These are phyloP conservation scores for Westerdykella ornata DNA, from an alignment of 2,329 filamentous ascomycete species.

Conservation along the genomic window DNA sequence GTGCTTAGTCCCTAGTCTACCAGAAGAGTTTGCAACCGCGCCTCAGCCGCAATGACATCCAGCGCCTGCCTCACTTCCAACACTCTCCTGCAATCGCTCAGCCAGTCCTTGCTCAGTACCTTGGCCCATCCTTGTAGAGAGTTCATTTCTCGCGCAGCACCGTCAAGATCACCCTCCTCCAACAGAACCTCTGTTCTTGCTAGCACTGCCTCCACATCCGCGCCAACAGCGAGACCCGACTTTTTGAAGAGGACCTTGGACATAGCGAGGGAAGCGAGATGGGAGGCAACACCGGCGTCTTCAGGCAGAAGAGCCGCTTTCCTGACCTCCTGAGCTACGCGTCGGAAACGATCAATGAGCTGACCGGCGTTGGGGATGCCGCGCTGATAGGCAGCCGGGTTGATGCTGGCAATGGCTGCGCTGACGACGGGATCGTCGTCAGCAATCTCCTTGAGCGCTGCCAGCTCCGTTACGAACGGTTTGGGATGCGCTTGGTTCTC, in stretches of 20 bases:
- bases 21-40: constrained; percentile 77
- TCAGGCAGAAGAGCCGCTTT: constrained; percentile 91
- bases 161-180: constrained; percentile 88
- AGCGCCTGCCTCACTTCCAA: constrained; percentile 93
- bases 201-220: constrained; percentile 90
- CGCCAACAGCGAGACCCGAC: constrained; percentile 63
- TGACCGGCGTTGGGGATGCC: constrained; percentile 78
- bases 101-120: constrained; percentile 89
- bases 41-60: constrained; percentile 89
- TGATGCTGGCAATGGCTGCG: constrained; percentile 93
- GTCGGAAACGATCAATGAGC: constrained; percentile 91
- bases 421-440: constrained; percentile 77
- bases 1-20: constrained; percentile 53
- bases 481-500: constrained; percentile 66
- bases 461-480: constrained; percentile 87
- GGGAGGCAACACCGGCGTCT: constrained; percentile 87
- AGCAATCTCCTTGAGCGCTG: constrained; percentile 89
- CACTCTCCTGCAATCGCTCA: constrained; percentile 82
- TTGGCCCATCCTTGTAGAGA: constrained; percentile 88
- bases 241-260: constrained; percentile 97
- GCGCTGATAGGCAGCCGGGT: constrained; percentile 85
- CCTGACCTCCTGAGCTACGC: constrained; percentile 83
- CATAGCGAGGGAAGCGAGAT: constrained; percentile 81
- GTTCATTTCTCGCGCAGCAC: constrained; percentile 92
- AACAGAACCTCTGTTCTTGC: constrained; percentile 82